Conservation (phyloP, 768 basidiomycete species). For the Boletus vermiculosoides region DNA sequence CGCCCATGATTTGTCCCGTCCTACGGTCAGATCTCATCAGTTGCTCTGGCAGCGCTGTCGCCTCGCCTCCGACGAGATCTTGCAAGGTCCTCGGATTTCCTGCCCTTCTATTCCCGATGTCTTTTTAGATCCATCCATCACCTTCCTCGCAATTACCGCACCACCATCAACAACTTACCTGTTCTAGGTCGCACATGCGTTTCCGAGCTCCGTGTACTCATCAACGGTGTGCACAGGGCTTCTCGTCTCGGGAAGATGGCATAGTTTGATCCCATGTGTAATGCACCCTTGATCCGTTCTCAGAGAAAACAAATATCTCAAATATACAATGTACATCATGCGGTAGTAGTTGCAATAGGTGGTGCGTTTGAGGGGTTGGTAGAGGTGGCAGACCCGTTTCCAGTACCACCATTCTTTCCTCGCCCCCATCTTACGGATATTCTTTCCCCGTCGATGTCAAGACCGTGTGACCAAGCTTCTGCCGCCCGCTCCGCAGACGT, state of each 20-base stretch:
- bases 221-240: background rate
- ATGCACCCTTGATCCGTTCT: background rate
- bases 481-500: conserved; percentile 84
- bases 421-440: conserved; percentile 88
- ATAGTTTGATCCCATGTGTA: background rate
- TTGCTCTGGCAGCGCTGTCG: conserved; percentile 43
- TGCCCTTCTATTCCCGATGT: conserved; percentile 44
- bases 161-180: conserved; percentile 46
- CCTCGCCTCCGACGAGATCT: conserved; percentile 54
- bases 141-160: conserved; percentile 51
- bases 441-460: conserved; percentile 78
- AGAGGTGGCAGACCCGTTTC: conserved; percentile 33
- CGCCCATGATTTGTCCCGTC: background rate
- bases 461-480: conserved; percentile 84
- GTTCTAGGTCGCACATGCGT: conserved; percentile 41
- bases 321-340: conserved; percentile 12
- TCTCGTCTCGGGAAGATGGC: background rate
- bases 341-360: conserved; percentile 6
- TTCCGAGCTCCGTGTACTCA: conserved; percentile 35
- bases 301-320: background rate
- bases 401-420: conserved; percentile 46
- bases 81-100: conserved; percentile 52
- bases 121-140: conserved; percentile 56
- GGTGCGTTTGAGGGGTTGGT: background rate
- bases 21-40: background rate